Evolutionary conservation across 139 green algal genomes (phyloP).

Genomic region (Nannochloris sp.): DNA sequence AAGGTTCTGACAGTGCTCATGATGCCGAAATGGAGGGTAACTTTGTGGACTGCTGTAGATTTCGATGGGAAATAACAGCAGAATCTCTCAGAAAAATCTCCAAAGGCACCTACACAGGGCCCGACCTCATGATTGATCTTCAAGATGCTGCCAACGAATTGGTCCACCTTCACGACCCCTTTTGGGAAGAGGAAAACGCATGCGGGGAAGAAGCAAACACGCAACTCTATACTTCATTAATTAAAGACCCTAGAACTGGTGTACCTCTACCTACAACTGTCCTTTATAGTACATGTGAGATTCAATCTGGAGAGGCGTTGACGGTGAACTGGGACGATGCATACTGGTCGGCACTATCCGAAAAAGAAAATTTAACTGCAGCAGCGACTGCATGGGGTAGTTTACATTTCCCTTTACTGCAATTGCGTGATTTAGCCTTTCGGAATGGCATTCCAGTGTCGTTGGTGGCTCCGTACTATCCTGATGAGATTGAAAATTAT

Average conservation of each 20-base stretch:
- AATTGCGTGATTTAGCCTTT: neutral
- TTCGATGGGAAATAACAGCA: neutral
- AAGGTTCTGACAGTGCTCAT: too few relatives aligned
- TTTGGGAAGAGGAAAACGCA: neutral
- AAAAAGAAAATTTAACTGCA: neutral
- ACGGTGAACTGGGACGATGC: neutral
- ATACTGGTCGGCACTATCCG: neutral
- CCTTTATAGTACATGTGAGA: neutral
- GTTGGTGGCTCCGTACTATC: neutral
- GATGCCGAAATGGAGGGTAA: too few relatives aligned
- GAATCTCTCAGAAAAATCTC: neutral
- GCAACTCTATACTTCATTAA: neutral
- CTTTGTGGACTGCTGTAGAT: too few relatives aligned
- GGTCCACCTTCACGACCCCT: neutral
- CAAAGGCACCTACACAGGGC: neutral
- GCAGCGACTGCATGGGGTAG: neutral
- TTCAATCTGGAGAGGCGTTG: neutral
- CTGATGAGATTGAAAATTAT: neutral
- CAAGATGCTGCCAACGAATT: neutral
- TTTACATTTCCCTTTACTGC: neutral
- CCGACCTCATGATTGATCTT: neutral
- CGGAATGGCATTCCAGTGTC: neutral
- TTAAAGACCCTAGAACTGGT: neutral
- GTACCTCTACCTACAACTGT: neutral
- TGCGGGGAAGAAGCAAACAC: neutral